phyloP scores from a whole-genome alignment of 345 rosid genomes.

The Psidium friedrichsthalianum region DNA sequence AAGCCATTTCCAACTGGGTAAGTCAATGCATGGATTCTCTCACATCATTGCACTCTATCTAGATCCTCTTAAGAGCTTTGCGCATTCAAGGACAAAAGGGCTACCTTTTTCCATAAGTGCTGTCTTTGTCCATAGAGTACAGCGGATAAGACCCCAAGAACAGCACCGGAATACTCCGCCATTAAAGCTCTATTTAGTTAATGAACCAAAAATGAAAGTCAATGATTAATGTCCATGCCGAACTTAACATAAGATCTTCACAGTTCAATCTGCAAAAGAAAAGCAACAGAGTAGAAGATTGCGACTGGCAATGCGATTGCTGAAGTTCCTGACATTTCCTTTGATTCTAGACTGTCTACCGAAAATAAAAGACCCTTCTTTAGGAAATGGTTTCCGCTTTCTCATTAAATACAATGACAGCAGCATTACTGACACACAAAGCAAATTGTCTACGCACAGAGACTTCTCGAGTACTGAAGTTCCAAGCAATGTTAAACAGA shows the following conservation, averaged over 20 bases:
- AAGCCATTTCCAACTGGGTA: neutral
- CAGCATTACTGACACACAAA: neutral
- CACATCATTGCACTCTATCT: neutral
- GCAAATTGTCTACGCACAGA: neutral
- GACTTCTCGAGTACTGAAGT: neutral
- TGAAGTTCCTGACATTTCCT: neutral
- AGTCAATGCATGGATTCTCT: neutral
- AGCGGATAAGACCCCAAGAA: conserved; percentile 94
- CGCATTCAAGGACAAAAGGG: neutral
- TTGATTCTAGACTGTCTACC: neutral
- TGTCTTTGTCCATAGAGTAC: conserved; percentile 70
- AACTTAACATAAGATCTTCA: neutral
- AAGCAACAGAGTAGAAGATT: neutral
- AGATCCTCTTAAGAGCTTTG: neutral
- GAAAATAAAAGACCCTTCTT: neutral
- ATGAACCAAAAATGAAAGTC: neutral
- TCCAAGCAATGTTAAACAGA: neutral
- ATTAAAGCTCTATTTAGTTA: conserved; percentile 47
- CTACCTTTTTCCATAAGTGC: conserved; percentile 84
- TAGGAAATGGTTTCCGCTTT: neutral
- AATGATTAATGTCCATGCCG: neutral
- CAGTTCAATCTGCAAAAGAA: neutral
- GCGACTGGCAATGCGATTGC: neutral
- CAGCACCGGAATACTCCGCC: conserved; percentile 97
- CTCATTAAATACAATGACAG: neutral